A percentile compares a stretch with the other conserved stretches of the same genome.
These are phyloP conservation scores for Lentinus brumalis DNA, from an alignment of 768 basidiomycete genomes.

Conservation along the genomic window DNA sequence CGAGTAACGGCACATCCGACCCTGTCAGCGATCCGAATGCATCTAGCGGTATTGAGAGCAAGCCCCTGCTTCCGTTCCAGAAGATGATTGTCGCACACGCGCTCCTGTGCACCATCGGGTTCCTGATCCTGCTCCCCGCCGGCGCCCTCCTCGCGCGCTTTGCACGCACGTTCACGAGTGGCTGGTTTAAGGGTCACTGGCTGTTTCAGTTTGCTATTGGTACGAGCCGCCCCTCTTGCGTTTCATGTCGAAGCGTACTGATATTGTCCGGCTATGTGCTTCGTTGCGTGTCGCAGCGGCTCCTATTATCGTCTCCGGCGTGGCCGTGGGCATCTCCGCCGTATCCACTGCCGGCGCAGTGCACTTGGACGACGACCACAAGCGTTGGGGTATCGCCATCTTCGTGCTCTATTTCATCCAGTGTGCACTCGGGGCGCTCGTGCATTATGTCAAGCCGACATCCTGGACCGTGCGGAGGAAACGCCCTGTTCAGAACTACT, in stretches of 20 bases:
- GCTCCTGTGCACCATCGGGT: conserved; percentile 51
- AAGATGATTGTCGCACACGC: conserved; percentile 56
- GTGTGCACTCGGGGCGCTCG: conserved; percentile 46
- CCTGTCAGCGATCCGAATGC: conserved; percentile 15
- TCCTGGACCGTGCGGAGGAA: conserved; percentile 35
- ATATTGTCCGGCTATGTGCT: background rate
- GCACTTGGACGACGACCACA: conserved; percentile 46
- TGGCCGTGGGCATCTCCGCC: conserved; percentile 44
- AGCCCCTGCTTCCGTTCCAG: conserved; percentile 47
- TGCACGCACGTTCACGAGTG: conserved; percentile 49
- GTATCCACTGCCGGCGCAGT: conserved; percentile 33
- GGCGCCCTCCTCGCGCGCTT: conserved; percentile 61
- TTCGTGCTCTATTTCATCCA: conserved; percentile 57
- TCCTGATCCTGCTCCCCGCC: conserved; percentile 57
- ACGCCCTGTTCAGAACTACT: conserved; percentile 48
- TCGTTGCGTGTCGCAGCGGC: conserved; percentile 33
- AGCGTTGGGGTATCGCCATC: conserved; percentile 54
- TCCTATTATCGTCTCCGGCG: conserved; percentile 56
- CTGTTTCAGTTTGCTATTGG: conserved; percentile 49
- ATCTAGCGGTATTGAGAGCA: conserved; percentile 1
- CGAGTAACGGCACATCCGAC: conserved; percentile 21
- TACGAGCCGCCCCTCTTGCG: conserved; percentile 6
- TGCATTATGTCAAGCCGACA: conserved; percentile 54
- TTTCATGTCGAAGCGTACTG: background rate
- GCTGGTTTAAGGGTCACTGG: conserved; percentile 48